phyloP scores from a whole-genome alignment of 2,329 filamentous ascomycete species.

The Septoria linicola region DNA sequence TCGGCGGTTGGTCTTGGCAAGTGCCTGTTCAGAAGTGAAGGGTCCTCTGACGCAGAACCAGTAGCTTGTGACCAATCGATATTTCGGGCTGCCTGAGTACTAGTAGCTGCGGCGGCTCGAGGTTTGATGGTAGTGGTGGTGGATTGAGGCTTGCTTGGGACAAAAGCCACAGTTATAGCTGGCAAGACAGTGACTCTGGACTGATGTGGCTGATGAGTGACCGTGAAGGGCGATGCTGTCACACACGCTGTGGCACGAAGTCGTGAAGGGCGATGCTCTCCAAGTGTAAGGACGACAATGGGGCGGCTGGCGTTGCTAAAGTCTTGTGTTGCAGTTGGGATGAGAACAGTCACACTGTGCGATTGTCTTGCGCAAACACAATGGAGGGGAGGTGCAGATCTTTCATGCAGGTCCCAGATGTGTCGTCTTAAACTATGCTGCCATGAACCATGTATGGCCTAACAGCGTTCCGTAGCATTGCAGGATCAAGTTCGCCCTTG shows the following conservation, averaged over 20 bases:
- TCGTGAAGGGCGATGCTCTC: too few species aligned
- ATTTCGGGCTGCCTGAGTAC: background rate
- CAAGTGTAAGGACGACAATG: background rate
- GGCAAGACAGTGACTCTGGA: too few species aligned
- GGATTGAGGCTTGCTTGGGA: too few species aligned
- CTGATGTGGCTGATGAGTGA: constrained; percentile 5
- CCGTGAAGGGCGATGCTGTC: too few species aligned
- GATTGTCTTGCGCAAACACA: constrained; percentile 9
- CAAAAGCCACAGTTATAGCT: too few species aligned
- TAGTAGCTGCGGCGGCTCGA: background rate
- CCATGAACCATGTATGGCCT: background rate
- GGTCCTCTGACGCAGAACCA: constrained; percentile 11
- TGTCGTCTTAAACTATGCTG: constrained; percentile 1
- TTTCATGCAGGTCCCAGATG: constrained; percentile 11
- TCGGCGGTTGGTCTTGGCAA: constrained; percentile 9
- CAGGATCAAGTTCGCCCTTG: constrained; percentile 2
- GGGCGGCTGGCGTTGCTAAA: background rate
- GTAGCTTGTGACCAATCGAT: constrained; percentile 13
- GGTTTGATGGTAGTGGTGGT: background rate
- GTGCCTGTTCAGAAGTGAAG: constrained; percentile 13
- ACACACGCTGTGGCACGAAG: too few species aligned
- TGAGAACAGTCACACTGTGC: background rate
- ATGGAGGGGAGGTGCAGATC: background rate
- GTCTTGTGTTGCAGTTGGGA: background rate
- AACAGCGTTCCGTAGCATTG: background rate